A percentile compares a stretch with the other conserved stretches of the same genome.
These are phyloP conservation scores for Cryptococcus hybrid DNA, from an alignment of 1,284 basidiomycete species.

Conservation along the genomic window DNA sequence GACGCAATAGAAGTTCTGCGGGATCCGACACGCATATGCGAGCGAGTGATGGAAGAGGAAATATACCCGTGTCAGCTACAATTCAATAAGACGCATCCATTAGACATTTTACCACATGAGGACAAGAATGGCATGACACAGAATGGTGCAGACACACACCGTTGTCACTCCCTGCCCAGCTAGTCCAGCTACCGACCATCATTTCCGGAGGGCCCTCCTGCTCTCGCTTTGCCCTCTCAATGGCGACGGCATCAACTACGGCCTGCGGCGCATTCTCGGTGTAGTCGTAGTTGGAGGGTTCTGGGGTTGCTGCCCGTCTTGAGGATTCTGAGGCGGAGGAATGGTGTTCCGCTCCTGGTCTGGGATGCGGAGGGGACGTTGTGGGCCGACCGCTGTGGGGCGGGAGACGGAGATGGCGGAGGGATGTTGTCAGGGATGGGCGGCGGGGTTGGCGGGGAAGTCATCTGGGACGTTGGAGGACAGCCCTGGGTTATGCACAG, in stretches of 20 bases:
- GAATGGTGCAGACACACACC: slow-evolving; percentile 11
- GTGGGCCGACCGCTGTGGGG: slow-evolving; percentile 15
- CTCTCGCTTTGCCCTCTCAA: slow-evolving; percentile 29
- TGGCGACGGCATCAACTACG: slow-evolving; percentile 35
- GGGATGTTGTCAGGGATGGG: slow-evolving; percentile 8
- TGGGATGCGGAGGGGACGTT: slow-evolving; percentile 18
- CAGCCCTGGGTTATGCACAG: too few relatives aligned
- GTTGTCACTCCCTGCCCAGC: slow-evolving; percentile 28
- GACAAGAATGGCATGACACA: too few relatives aligned
- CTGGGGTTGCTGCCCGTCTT: not conserved
- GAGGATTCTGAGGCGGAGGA: not conserved
- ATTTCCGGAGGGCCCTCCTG: slow-evolving; percentile 35
- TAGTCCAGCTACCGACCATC: slow-evolving; percentile 35
- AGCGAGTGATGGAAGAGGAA: slow-evolving; percentile 39
- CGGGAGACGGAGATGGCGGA: slow-evolving; percentile 24
- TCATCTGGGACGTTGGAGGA: too few relatives aligned
- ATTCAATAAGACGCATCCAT: not conserved
- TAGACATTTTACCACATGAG: too few relatives aligned
- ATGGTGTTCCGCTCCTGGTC: slow-evolving; percentile 5
- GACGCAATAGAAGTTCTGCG: slow-evolving; percentile 35
- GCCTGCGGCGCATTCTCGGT: slow-evolving; percentile 40
- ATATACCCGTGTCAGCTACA: slow-evolving; percentile 27
- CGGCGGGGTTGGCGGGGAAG: not conserved
- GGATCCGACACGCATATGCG: slow-evolving; percentile 30
- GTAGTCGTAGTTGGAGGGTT: slow-evolving; percentile 29